Conservation (phyloP, 1,284 basidiomycete genomes). For the Pseudozyma sp. region DNA sequence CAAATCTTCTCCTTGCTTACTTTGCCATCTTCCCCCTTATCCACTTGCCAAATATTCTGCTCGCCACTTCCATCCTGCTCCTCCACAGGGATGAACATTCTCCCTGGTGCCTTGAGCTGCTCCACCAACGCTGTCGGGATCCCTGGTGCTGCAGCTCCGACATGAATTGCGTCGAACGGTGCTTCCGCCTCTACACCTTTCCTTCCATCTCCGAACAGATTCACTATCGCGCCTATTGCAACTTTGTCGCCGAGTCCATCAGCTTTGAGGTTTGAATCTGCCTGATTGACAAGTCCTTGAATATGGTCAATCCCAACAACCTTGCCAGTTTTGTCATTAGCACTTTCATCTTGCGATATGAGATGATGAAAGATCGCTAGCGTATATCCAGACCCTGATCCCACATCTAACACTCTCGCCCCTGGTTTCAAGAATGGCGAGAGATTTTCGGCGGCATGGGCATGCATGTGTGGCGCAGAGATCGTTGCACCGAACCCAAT, state of each 20-base stretch:
- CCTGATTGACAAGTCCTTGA: constrained; percentile 72
- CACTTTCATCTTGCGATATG: constrained; percentile 1
- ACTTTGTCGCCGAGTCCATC: constrained; percentile 77
- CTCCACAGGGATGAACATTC: constrained; percentile 95
- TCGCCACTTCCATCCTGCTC: constrained; percentile 60
- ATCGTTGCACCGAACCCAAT: constrained; percentile 87
- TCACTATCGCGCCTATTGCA: constrained; percentile 76
- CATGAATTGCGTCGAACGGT: constrained; percentile 90
- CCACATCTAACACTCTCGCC: constrained; percentile 80
- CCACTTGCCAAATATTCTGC: constrained; percentile 59
- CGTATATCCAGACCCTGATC: constrained; percentile 59
- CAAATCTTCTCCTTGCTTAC: constrained; percentile 80
- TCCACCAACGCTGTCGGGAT: constrained; percentile 78
- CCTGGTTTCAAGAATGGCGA: constrained; percentile 79
- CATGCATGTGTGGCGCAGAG: constrained; percentile 88
- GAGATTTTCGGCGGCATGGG: constrained; percentile 81
- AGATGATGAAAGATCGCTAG: constrained; percentile 66
- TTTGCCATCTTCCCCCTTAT: constrained; percentile 77
- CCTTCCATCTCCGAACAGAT: constrained; percentile 79
- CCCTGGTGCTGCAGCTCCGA: constrained; percentile 81
- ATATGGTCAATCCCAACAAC: constrained; percentile 95
- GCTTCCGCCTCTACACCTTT: constrained; percentile 71
- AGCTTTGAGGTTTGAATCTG: constrained; percentile 76
- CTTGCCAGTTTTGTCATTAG: constrained; percentile 60
- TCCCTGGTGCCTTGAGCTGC: constrained; percentile 81